These are phyloP conservation scores for Euptelea pleiosperma DNA, from an alignment of 164 flowering plant genomes.

Conservation along the genomic window DNA sequence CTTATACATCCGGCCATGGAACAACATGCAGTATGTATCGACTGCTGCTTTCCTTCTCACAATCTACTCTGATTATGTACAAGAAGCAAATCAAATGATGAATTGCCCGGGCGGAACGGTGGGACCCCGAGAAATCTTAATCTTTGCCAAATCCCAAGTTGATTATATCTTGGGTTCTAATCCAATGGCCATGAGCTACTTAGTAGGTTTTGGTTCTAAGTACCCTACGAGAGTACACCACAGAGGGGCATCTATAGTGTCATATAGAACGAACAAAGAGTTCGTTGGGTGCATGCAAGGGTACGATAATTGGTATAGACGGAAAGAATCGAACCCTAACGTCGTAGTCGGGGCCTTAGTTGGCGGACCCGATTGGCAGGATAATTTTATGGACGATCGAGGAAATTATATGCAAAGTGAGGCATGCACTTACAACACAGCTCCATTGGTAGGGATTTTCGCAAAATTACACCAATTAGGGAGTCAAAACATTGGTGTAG, in stretches of 20 bases:
- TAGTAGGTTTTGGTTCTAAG: conserved; percentile 73
- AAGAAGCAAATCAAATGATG: conserved; percentile 28
- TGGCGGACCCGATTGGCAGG: conserved; percentile 81
- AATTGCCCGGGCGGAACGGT: conserved; percentile 45
- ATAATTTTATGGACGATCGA: conserved; percentile 61
- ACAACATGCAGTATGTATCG: conserved; percentile 98
- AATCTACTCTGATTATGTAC: conserved; percentile 62
- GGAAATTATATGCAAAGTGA: conserved; percentile 89
- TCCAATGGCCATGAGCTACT: conserved; percentile 76
- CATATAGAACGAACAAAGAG: conserved; percentile 59
- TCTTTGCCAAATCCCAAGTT: conserved; percentile 69
- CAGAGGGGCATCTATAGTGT: conserved; percentile 77
- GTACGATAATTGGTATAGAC: conserved; percentile 79
- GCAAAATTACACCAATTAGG: conserved; percentile 54
- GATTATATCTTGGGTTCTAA: conserved; percentile 87
- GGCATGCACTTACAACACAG: conserved; percentile 97
- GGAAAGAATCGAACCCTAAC: conserved; percentile 68
- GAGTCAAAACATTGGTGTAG: conserved; percentile 15
- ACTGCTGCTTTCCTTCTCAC: conserved; percentile 68
- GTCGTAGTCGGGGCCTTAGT: conserved; percentile 79
- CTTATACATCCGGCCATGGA: conserved; percentile 79
- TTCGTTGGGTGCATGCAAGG: conserved; percentile 99
- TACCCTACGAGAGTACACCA: conserved; percentile 91
- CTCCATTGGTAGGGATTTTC: conserved; percentile 88
- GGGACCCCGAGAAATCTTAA: conserved; percentile 40